A percentile compares a stretch with the other conserved stretches of the same genome.
Conservation (phyloP, 2,329 filamentous ascomycete species). For the Arthrinium phaeospermum region DNA sequence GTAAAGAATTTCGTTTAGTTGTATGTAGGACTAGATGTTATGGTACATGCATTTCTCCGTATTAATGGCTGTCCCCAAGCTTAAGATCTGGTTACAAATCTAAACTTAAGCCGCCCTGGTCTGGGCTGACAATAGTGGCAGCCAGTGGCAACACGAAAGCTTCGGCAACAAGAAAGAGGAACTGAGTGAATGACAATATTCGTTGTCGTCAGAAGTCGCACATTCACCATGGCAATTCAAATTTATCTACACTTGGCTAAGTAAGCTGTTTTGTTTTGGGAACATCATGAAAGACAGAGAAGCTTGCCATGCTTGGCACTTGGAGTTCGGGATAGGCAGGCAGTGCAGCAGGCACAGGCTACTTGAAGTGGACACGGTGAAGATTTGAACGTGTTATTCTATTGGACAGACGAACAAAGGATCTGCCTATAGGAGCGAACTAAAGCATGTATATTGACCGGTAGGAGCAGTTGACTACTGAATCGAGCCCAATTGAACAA, state of each 20-base stretch:
- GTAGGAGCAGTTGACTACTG: not conserved
- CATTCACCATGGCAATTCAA: not conserved
- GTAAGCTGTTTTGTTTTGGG: not conserved
- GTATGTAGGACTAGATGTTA: not conserved
- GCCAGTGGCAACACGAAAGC: not conserved
- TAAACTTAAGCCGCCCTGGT: not conserved
- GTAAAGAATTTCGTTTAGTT: not conserved
- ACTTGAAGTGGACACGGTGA: not conserved
- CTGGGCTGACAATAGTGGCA: not conserved
- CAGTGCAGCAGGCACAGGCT: not conserved
- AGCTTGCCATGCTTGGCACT: not conserved
- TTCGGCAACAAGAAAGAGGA: not conserved
- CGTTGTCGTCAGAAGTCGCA: not conserved
- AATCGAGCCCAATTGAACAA: not conserved
- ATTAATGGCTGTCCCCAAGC: not conserved
- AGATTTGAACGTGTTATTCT: conserved; percentile 8
- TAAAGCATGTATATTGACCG: not conserved
- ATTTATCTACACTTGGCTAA: not conserved
- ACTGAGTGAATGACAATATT: not conserved
- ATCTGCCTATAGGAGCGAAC: not conserved
- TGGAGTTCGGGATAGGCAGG: not conserved
- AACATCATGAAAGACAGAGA: not conserved
- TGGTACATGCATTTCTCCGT: not conserved
- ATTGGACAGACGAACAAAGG: not conserved
- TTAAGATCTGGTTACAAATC: no score